Evolutionary conservation across 148 eudicot genomes (phyloP).

Genomic region (Cornus suecica): DNA sequence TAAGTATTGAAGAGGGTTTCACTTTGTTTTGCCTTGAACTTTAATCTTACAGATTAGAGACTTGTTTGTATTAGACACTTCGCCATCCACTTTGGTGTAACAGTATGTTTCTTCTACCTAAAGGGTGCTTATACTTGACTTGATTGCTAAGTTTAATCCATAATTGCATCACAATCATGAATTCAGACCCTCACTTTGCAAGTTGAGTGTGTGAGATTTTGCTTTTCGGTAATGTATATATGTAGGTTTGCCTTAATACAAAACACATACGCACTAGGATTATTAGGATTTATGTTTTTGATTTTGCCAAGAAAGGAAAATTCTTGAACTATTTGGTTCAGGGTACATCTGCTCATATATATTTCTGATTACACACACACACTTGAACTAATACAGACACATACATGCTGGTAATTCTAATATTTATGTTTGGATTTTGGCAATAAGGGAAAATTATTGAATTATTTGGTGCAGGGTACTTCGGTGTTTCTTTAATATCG

Average conservation of each 20-base stretch:
- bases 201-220: neutral
- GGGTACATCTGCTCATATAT: too few relatives aligned
- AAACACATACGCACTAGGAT: too few relatives aligned
- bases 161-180: neutral
- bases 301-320: neutral
- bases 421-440: neutral
- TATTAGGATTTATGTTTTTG: neutral
- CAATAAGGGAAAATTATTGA: neutral
- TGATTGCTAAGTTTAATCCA: neutral
- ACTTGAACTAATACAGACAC: too few relatives aligned
- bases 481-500: neutral
- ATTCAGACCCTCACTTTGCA: neutral
- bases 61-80: slow-evolving; percentile 1
- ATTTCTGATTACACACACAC: too few relatives aligned
- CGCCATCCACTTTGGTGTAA: neutral
- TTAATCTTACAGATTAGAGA: neutral
- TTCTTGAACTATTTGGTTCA: neutral
- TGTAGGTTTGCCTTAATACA: too few relatives aligned
- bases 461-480: neutral
- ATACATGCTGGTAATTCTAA: neutral
- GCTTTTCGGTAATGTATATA: too few relatives aligned
- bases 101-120: neutral
- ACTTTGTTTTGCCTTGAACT: neutral
- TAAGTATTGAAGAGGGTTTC: neutral
- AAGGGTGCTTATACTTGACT: slow-evolving; percentile 9